These are phyloP conservation scores for Akanthomyces lecanii DNA, from an alignment of 2,329 filamentous ascomycete species.

Conservation along the genomic window DNA sequence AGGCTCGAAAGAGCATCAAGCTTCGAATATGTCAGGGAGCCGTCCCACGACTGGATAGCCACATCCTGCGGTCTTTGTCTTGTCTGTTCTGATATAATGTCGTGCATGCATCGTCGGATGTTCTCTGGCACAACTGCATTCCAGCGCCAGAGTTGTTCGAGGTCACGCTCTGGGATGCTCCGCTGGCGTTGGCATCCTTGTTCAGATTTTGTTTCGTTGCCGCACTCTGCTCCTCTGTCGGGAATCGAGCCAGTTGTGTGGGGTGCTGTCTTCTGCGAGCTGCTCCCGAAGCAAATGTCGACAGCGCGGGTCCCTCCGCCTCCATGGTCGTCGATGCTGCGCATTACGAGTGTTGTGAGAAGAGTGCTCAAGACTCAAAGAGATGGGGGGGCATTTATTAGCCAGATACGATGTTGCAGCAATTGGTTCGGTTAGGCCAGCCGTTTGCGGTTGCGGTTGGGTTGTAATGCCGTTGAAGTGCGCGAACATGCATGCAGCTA, in stretches of 20 bases:
- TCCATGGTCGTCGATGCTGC: constrained; percentile 23
- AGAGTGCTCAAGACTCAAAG: not conserved
- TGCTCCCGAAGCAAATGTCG: constrained; percentile 14
- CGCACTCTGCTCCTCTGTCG: not conserved
- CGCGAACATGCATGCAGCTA: constrained; percentile 3
- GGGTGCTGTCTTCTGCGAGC: constrained; percentile 11
- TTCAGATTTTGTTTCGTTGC: not conserved
- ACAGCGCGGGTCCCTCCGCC: constrained; percentile 19
- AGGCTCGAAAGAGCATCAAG: constrained; percentile 39
- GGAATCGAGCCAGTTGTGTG: constrained; percentile 2
- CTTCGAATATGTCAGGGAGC: constrained; percentile 42
- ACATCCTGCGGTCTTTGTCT: constrained; percentile 33
- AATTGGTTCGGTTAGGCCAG: not conserved
- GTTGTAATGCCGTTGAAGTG: constrained; percentile 5
- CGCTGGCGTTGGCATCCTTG: not conserved
- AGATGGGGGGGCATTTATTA: not conserved
- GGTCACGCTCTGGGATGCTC: constrained; percentile 29
- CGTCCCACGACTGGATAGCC: constrained; percentile 49
- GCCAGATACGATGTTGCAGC: constrained; percentile 2
- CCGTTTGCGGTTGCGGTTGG: constrained; percentile 3
- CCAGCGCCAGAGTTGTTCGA: constrained; percentile 45
- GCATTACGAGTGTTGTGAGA: constrained; percentile 20
- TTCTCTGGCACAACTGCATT: constrained; percentile 39
- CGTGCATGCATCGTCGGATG: constrained; percentile 42
- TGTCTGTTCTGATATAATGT: constrained; percentile 40